Evolutionary conservation across 208 protist genomes (phyloP).

Genomic region (Leishmania gerbilli): DNA sequence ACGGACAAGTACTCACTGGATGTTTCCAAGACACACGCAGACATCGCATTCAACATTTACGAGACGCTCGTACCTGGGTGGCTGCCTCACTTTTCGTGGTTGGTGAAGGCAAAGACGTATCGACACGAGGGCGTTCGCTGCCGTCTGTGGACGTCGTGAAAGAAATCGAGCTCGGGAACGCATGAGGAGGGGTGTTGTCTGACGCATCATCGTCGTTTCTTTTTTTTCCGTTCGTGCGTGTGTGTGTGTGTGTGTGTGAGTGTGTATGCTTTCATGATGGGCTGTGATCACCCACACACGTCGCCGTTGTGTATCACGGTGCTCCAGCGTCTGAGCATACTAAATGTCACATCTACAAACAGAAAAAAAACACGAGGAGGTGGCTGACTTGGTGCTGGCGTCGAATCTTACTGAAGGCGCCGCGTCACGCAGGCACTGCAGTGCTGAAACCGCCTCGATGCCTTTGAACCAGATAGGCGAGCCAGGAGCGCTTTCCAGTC

Average conservation of each 20-base stretch:
- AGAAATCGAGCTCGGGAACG: background rate
- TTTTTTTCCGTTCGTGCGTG: background rate
- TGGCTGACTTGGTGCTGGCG: background rate
- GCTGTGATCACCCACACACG: background rate
- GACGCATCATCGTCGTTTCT: background rate
- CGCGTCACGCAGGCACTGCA: background rate
- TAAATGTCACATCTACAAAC: background rate
- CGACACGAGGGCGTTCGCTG: slow-evolving; percentile 1
- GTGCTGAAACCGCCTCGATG: background rate
- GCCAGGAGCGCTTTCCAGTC: background rate
- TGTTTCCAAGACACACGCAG: slow-evolving; percentile 21
- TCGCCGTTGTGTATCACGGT: background rate
- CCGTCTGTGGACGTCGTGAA: slow-evolving; percentile 38
- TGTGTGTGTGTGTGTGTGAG: background rate
- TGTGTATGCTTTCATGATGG: background rate
- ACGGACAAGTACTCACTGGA: slow-evolving; percentile 23
- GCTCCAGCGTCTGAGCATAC: background rate
- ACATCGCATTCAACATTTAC: slow-evolving; percentile 39
- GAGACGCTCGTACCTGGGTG: slow-evolving; percentile 38
- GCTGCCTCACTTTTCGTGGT: slow-evolving; percentile 44
- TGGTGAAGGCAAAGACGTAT: slow-evolving; percentile 26
- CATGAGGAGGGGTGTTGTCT: background rate
- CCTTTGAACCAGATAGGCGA: background rate
- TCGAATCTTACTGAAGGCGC: background rate
- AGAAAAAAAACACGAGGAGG: background rate